phyloP scores from a whole-genome alignment of 75 land plant species.

The Cryptomeria japonica region DNA sequence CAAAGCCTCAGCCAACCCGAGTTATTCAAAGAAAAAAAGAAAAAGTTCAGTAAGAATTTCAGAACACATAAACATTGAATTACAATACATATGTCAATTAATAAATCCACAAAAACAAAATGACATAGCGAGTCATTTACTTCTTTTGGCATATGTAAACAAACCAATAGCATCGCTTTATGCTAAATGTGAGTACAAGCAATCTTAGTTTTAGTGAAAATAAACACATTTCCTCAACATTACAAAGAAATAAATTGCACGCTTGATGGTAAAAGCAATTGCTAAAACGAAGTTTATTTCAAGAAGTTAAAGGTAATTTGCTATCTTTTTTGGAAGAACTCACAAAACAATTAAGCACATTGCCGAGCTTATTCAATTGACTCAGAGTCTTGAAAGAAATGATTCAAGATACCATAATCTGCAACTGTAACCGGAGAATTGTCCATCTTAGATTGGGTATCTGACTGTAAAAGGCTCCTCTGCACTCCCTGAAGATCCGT shows the following conservation, averaged over 20 bases:
- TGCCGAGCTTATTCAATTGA: background rate
- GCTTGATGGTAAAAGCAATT: background rate
- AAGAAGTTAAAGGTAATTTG: background rate
- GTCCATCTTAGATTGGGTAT: conserved; percentile 87
- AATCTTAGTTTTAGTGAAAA: background rate
- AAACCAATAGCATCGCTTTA: background rate
- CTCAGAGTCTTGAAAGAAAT: background rate
- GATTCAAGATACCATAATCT: conserved; percentile 58
- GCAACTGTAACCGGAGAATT: conserved; percentile 94
- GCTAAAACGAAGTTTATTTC: background rate
- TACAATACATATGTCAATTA: background rate
- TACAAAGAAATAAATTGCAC: background rate
- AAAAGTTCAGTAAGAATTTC: background rate
- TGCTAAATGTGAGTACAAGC: background rate
- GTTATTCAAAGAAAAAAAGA: background rate
- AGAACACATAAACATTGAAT: background rate
- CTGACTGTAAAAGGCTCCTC: conserved; percentile 68
- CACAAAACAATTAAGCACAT: background rate
- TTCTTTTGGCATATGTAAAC: background rate
- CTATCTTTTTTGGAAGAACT: background rate
- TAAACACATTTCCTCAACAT: background rate
- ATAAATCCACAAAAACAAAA: background rate
- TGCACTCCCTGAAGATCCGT: conserved; percentile 69
- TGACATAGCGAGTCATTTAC: background rate
- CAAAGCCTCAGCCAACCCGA: background rate